A percentile compares a stretch with the other conserved stretches of the same genome.
phyloP scores from a whole-genome alignment of 306 rosid species.

The Pueraria montana region DNA sequence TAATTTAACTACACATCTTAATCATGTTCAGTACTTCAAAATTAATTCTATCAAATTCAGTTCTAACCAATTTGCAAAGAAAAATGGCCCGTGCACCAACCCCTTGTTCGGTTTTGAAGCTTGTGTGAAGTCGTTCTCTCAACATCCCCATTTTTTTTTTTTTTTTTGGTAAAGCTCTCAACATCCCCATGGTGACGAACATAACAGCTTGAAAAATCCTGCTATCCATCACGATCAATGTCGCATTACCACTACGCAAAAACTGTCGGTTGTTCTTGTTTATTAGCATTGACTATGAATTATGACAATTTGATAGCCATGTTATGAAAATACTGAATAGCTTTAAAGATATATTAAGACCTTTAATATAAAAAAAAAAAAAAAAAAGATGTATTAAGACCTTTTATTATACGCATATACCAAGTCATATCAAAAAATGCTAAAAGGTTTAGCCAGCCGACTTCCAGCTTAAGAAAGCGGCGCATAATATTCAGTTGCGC shows the following conservation, averaged over 20 bases:
- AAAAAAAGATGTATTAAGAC: background rate
- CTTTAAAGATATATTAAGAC: slow-evolving; percentile 9
- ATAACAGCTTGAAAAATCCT: slow-evolving; percentile 21
- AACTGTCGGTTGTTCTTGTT: slow-evolving; percentile 21
- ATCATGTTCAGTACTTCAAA: background rate
- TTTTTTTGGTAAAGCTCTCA: no score
- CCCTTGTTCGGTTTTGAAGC: background rate
- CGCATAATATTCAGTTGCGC: background rate
- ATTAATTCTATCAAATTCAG: background rate
- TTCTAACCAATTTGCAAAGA: background rate
- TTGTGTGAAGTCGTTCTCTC: slow-evolving; percentile 10
- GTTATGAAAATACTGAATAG: slow-evolving; percentile 1
- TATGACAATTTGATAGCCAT: background rate
- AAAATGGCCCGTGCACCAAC: background rate
- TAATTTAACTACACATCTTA: background rate
- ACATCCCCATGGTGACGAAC: background rate
- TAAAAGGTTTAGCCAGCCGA: background rate
- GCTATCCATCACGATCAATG: background rate
- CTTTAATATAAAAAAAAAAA: no score
- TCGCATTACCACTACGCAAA: background rate
- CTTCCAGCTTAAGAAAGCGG: slow-evolving; percentile 11
- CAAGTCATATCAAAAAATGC: slow-evolving; percentile 8
- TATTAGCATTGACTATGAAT: slow-evolving; percentile 7
- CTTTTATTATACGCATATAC: background rate
- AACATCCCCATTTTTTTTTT: no score